Evolutionary conservation across 2,329 filamentous ascomycete genomes (phyloP), one percentile per base, ranked within the genome.

Genomic region (Trichophyton benhamiae): DNA sequence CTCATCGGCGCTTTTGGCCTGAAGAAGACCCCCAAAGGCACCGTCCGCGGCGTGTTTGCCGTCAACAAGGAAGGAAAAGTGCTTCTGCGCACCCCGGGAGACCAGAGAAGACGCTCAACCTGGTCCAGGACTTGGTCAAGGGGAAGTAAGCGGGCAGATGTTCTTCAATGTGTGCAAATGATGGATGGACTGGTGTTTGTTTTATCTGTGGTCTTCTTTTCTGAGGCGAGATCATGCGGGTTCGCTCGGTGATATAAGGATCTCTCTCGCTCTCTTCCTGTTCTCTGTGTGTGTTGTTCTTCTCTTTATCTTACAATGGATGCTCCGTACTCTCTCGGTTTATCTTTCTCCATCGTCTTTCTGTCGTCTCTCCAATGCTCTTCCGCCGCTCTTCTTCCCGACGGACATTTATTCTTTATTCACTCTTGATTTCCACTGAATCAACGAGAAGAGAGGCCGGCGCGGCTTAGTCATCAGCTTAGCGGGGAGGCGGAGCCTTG

Each of bases 1-100:
- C 82, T 99, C 63, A 95, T 97, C 68, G 79, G 74, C 11, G 91
- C 91, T 61, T 88, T 97, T 71, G 92, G 91, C n/a, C 77, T 97
- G 66, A 91, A 91, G 78, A 96, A 96, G 78, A 74, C 79, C 6
- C 87, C 88, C 53, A 88, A 85, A 74, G 87, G 89, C 63, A 95
- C 90, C 15, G 84, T 82, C 58, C 85, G 94, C 65, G 94, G 92
- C 66, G 90, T 97, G 44, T 95, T 96, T 68, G 88, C 89, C 58
- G 80, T 97, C 60, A 82, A 88, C 74, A 95, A 94, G 79, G 72
- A 80, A 25, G 91, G 91, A 62, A 91, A 91, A 74, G 84, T 95
- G 22, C 80, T 95, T 42, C 82, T 88, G 20, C 82, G 84, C 41
- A 82, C 92, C 76, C 74, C 86, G 0, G 92, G 91, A 63, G 87